Base-by-base conservation (phyloP, 192 early-diverging fungal genomes). In the Backusella tuberculispora region DNA sequence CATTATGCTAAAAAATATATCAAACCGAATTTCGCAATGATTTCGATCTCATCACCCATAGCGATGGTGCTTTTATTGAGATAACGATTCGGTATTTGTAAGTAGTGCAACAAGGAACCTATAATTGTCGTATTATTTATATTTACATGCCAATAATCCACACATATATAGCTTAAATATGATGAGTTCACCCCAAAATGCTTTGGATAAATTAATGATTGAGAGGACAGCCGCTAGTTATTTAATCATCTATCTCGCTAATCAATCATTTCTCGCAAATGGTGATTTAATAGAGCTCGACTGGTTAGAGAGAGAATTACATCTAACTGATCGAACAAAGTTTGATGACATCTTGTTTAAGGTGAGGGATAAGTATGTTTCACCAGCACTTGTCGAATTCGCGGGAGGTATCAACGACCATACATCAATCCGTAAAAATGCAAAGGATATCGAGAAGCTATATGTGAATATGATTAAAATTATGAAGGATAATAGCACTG, bases 161-260 rank as follows among this genome's bases (percentile, higher is more conserved):
- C 44, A 45, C 44, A 45, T 45, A 45, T 45, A 45, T 45, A 45
- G 44, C 44, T 45, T 45, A 45, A 12, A 45, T 4, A 1, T 45
- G 44, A 45, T 45, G 44, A 45, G 44, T 41, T 69, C 68, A 26
- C 44, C 68, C n/a, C n/a, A 47, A 45, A 69, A 69, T 7, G 21
- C 68, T 44, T 46, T 69, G 17, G 26, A 69, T 21, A 21, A 69
- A 69, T n/a, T 37, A 65, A 65, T 37, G 34, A 21, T 69, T 47
- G 44, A 47, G 34, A 44, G 68, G 34, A 47, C 68, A 4, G 68
- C 21, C 47, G 68, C 68, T 29, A 26, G 21, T 15, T 69, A 69
- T 44, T 47, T 47, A 10, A 46, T 69, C 24, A 46, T 69, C 14
- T 46, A 47, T 46, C 46, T 69, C 9, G 68, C 47, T 29, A 29